A percentile compares a stretch with the other conserved stretches of the same genome.
phyloP scores from a whole-genome alignment of 2,329 filamentous ascomycete species.

The Diaporthe vaccinii region DNA sequence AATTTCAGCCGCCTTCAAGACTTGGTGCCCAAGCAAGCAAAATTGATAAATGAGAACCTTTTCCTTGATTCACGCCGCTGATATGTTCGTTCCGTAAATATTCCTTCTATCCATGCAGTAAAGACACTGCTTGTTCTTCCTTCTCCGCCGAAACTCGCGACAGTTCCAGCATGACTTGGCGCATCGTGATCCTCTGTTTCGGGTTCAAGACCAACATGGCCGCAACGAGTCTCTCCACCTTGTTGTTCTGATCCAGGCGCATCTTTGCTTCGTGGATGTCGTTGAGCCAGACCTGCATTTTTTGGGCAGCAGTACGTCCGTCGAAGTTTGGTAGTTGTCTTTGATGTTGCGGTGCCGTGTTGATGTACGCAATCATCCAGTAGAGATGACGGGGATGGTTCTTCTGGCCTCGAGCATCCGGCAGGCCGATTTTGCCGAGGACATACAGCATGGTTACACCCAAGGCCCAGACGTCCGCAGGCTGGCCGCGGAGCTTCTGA shows the following conservation, averaged over 20 bases:
- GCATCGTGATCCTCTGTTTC: constrained; percentile 66
- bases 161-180: constrained; percentile 62
- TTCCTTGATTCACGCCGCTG: background rate
- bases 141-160: constrained; percentile 47
- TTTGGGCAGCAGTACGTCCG: constrained; percentile 45
- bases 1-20: background rate
- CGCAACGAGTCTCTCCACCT: constrained; percentile 64
- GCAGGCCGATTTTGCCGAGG: constrained; percentile 67
- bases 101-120: background rate
- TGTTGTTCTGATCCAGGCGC: constrained; percentile 60
- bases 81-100: constrained; percentile 2
- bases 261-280: constrained; percentile 65
- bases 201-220: constrained; percentile 69
- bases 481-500: constrained; percentile 64
- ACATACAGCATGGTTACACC: constrained; percentile 74
- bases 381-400: constrained; percentile 65
- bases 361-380: constrained; percentile 71
- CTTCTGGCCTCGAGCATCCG: constrained; percentile 64
- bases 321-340: constrained; percentile 43
- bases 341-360: constrained; percentile 52
- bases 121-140: constrained; percentile 43
- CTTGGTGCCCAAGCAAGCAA: constrained; percentile 9
- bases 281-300: constrained; percentile 70
- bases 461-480: constrained; percentile 72
- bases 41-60: background rate